phyloP scores from a whole-genome alignment of 192 early-diverging fungal genomes.

The Backusella australiensis region DNA sequence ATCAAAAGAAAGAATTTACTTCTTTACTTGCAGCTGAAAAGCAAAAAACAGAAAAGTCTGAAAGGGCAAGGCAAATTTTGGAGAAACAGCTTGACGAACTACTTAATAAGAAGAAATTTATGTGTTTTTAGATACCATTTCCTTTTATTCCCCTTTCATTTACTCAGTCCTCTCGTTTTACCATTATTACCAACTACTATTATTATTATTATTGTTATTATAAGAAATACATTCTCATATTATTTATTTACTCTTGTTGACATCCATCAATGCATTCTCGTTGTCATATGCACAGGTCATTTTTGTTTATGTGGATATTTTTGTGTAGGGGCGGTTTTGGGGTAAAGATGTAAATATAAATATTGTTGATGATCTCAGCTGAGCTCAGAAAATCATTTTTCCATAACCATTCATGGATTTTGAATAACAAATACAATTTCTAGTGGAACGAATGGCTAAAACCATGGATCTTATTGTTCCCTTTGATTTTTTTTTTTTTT shows the following conservation, averaged over 20 bases:
- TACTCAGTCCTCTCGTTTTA: background rate
- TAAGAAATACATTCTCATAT: background rate
- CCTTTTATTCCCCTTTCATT: background rate
- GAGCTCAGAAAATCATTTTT: background rate
- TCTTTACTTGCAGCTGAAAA: constrained; percentile 7
- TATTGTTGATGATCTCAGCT: background rate
- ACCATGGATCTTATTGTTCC: background rate
- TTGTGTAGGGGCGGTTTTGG: background rate
- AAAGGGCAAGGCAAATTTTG: constrained; percentile 37
- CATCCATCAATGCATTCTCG: background rate
- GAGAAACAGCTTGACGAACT: constrained; percentile 50
- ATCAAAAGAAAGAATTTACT: constrained; percentile 2
- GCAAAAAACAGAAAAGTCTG: background rate
- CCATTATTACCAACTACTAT: background rate
- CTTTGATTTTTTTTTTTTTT: background rate
- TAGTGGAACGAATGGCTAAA: background rate
- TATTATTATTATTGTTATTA: constrained; percentile 4
- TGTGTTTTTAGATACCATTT: constrained; percentile 41
- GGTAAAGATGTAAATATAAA: background rate
- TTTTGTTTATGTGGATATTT: background rate
- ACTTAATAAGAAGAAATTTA: constrained; percentile 48
- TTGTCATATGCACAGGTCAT: background rate
- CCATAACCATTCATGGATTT: background rate
- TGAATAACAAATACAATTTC: background rate
- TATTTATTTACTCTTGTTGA: constrained; percentile 10